Percentiles rank a stretch among this genome's conserved stretches.
Evolutionary conservation across 1,139 yeast genomes (phyloP).

Genomic region (Taphrina pruni): DNA sequence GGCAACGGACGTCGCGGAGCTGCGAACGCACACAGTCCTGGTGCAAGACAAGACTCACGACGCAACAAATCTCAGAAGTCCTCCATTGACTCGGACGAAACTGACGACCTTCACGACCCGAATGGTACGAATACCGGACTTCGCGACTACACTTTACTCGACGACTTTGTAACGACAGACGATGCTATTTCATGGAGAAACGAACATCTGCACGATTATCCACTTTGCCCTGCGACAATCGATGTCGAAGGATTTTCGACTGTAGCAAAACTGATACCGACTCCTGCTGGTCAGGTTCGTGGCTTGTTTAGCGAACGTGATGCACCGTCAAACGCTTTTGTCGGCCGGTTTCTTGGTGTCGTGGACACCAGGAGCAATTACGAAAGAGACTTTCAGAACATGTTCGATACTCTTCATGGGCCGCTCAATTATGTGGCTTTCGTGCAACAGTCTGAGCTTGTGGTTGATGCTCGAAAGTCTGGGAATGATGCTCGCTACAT

Average conservation of each 20-base stretch:
- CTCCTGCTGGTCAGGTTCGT: slow-evolving; percentile 7
- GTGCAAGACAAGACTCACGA: slow-evolving; percentile 4
- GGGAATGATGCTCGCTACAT: slow-evolving; percentile 81
- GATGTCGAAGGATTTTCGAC: slow-evolving; percentile 18
- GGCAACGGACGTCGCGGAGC: slow-evolving; percentile 22
- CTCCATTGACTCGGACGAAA: slow-evolving; percentile 5
- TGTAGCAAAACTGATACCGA: neutral
- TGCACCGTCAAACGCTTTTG: slow-evolving; percentile 60
- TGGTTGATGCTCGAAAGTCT: slow-evolving; percentile 75
- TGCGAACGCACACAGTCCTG: slow-evolving; percentile 12
- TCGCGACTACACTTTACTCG: slow-evolving; percentile 21
- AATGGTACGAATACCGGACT: neutral
- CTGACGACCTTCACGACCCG: slow-evolving; percentile 14
- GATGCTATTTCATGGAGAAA: slow-evolving; percentile 19
- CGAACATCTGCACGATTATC: slow-evolving; percentile 1
- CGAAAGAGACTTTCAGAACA: slow-evolving; percentile 69
- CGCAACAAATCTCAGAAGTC: slow-evolving; percentile 11
- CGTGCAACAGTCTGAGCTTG: slow-evolving; percentile 61
- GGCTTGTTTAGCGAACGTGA: slow-evolving; percentile 58
- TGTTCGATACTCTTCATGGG: slow-evolving; percentile 79
- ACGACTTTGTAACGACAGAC: slow-evolving; percentile 20
- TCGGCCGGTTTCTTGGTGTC: slow-evolving; percentile 77
- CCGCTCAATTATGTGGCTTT: slow-evolving; percentile 78
- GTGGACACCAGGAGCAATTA: slow-evolving; percentile 69
- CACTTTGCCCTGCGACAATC: slow-evolving; percentile 21